Evolutionary conservation across 1,284 basidiomycete species (phyloP), one percentile per base, ranked within the genome.

Genomic region (Fomitopsis betulina): DNA sequence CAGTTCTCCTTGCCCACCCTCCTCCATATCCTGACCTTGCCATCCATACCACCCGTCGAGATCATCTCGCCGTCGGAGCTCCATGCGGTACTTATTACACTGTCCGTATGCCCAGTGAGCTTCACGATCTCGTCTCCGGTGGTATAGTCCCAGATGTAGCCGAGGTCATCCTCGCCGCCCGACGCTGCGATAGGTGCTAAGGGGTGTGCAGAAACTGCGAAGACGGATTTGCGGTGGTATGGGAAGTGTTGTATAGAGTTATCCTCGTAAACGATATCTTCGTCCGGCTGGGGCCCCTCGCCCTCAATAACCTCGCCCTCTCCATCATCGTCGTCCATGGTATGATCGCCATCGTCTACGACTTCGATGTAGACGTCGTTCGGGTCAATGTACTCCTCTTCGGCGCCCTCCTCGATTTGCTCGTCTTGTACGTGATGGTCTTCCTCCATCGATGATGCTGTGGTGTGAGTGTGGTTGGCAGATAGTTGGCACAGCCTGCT

Each of bases 41-140:
- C 96, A 69, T 99, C 96, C 94, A 99, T 98, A 0, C 96, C 96
- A 19, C 94, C 96, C 0, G 95, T 98, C 13, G 96, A 89, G 58
- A 96, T 82, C 80, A 96, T 81, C 72, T 96, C 89, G 10, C 97
- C 96, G 69, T 98, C 94, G 4, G 78, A 70, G 70, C 86, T 96
- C 81, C 93, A 99, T 42, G 81, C 88, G 1, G 84, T 83, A 54
- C 81, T 81, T 3, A 89, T 89, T 43, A 99, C 94, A 65, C 93
- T 96, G 72, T 99, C 97, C 7, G 86, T 86, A 74, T 99, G 96
- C 1, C 96, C 96, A 0, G 88, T 89, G 53, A 99, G 82, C 70
- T 87, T 90, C 51, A 88, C 88, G 43, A 98, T 80, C 61, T 89
- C 78, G 64, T 91, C 85, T 15, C 94, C 93, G 47, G 87, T 86